phyloP scores from a whole-genome alignment of 371 early-diverging fungal species.

The Coelomomyces lativittatus region DNA sequence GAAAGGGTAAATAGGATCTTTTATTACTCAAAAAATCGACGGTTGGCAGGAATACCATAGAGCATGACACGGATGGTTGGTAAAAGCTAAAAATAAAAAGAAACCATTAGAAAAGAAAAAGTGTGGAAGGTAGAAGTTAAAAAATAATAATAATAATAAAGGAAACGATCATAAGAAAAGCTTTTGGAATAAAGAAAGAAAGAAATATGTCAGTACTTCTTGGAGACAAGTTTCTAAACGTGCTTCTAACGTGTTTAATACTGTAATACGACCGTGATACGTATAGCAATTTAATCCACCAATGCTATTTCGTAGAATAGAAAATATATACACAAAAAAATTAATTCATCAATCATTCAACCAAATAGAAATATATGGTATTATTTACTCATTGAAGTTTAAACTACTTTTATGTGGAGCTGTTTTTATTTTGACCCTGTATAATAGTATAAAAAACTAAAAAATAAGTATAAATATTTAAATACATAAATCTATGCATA shows the following conservation, averaged over 20 bases:
- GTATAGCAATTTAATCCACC: slow-evolving; percentile 77
- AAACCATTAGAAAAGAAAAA: slow-evolving; percentile 66
- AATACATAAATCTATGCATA: slow-evolving; percentile 4
- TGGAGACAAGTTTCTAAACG: slow-evolving; percentile 63
- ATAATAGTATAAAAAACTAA: too few relatives aligned
- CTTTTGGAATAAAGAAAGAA: background rate
- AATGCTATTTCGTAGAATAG: too few relatives aligned
- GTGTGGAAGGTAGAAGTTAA: slow-evolving; percentile 75
- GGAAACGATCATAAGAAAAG: background rate
- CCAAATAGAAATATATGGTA: too few relatives aligned
- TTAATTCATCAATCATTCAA: too few relatives aligned
- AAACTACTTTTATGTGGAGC: too few relatives aligned
- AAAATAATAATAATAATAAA: background rate
- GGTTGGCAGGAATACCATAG: slow-evolving; percentile 71
- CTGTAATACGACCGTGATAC: slow-evolving; percentile 54
- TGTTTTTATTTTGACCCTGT: too few relatives aligned
- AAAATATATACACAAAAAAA: too few relatives aligned
- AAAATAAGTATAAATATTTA: background rate
- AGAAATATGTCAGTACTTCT: slow-evolving; percentile 21
- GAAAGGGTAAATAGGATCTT: too few relatives aligned
- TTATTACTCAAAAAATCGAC: slow-evolving; percentile 82
- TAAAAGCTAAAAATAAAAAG: slow-evolving; percentile 44
- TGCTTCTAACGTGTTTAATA: slow-evolving; percentile 73
- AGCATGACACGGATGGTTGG: slow-evolving; percentile 72
- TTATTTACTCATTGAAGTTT: too few relatives aligned